Percentiles rank a stretch among this genome's conserved stretches.
phyloP scores from a whole-genome alignment of 106 monocot genomes.

The Allium cepa region DNA sequence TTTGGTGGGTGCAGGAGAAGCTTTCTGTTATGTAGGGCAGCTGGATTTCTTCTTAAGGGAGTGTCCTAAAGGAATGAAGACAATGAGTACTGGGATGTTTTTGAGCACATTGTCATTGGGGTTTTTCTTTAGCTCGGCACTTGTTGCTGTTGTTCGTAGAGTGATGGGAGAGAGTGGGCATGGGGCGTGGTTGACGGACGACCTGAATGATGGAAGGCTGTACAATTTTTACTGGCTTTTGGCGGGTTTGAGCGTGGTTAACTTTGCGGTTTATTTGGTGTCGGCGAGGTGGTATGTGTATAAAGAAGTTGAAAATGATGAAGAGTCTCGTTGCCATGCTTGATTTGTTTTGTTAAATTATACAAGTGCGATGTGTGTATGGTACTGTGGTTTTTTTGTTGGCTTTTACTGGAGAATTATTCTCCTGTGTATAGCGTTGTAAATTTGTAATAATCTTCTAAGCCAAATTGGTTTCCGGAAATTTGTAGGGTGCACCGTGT shows the following conservation, averaged over 20 bases:
- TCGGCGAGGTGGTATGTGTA: conserved; percentile 19
- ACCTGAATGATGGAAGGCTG: conserved; percentile 25
- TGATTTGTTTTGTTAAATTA: too few species aligned
- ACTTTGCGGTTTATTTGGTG: conserved; percentile 18
- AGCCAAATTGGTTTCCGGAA: too few species aligned
- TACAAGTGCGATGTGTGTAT: too few species aligned
- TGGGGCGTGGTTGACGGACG: conserved; percentile 31
- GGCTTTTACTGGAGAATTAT: too few species aligned
- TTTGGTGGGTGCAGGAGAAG: conserved; percentile 24
- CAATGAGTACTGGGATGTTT: conserved; percentile 24
- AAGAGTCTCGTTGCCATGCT: too few species aligned
- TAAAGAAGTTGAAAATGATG: neutral
- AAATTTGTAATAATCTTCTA: too few species aligned
- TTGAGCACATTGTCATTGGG: conserved; percentile 22
- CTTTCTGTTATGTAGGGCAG: conserved; percentile 36
- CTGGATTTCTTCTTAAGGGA: conserved; percentile 60
- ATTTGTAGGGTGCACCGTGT: too few species aligned
- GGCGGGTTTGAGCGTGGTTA: conserved; percentile 13
- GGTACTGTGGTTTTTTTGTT: too few species aligned
- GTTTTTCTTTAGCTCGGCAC: conserved; percentile 31
- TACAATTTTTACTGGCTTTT: conserved; percentile 42
- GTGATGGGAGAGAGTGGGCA: neutral
- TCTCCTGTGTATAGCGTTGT: too few species aligned
- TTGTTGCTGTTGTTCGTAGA: conserved; percentile 28
- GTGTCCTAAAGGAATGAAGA: conserved; percentile 29